Conservation (phyloP, 768 basidiomycete species). For the Lepiota brunneoincarnata region DNA sequence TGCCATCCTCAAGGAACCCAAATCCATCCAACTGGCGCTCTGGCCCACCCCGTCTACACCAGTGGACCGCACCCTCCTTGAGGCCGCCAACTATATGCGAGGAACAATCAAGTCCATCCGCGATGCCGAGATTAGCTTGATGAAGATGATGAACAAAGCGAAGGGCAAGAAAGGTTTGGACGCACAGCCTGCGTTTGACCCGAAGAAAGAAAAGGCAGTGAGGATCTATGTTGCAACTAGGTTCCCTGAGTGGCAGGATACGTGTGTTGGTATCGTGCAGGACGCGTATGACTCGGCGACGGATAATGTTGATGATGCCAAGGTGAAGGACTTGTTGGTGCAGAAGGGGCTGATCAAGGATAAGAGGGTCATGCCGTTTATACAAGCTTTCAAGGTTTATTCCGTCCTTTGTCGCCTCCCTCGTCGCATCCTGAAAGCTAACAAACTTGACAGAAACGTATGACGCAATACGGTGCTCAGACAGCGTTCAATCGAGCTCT, state of each 20-base stretch:
- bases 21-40: constrained; percentile 76
- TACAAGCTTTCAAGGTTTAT: constrained; percentile 87
- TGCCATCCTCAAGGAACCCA: constrained; percentile 64
- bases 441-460: constrained; percentile 60
- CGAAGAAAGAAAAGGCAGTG: constrained; percentile 81
- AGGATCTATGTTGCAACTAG: constrained; percentile 85
- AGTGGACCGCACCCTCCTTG: constrained; percentile 65
- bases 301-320: constrained; percentile 78
- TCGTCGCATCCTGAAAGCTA: neutral
- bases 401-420: neutral
- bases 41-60: constrained; percentile 72
- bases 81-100: constrained; percentile 84
- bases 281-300: constrained; percentile 57
- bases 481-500: constrained; percentile 81
- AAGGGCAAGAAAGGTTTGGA: constrained; percentile 58
- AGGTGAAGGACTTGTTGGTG: constrained; percentile 65
- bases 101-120: constrained; percentile 88
- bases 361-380: constrained; percentile 94
- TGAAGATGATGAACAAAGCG: constrained; percentile 79
- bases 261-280: constrained; percentile 72
- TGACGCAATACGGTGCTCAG: constrained; percentile 69
- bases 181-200: constrained; percentile 62
- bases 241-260: constrained; percentile 95
- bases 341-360: constrained; percentile 87
- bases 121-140: constrained; percentile 75